phyloP scores from a whole-genome alignment of 371 early-diverging fungal species.

The Haplosporangium sp. region DNA sequence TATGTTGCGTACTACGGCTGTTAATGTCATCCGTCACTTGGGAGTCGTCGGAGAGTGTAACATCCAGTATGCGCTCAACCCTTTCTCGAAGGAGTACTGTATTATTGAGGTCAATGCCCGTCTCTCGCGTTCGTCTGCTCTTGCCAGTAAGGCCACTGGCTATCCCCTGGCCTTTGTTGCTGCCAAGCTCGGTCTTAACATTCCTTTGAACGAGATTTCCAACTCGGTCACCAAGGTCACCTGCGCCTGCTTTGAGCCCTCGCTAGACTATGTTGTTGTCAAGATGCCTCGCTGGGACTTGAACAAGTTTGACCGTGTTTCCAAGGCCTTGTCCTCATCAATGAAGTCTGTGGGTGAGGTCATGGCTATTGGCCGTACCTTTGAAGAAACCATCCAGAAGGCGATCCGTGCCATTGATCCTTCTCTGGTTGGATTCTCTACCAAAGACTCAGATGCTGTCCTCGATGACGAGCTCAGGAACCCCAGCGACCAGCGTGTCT shows the following conservation, averaged over 20 bases:
- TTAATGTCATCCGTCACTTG: slow-evolving; percentile 93
- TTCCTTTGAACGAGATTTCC: slow-evolving; percentile 83
- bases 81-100: slow-evolving; percentile 84
- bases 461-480: slow-evolving; percentile 77
- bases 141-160: slow-evolving; percentile 96
- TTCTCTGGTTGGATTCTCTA: slow-evolving; percentile 74
- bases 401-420: slow-evolving; percentile 83
- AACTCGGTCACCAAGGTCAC: slow-evolving; percentile 93
- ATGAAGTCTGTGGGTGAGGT: slow-evolving; percentile 98
- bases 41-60: slow-evolving; percentile 99
- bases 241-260: slow-evolving; percentile 96
- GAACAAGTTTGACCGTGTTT: slow-evolving; percentile 89
- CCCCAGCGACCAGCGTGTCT: slow-evolving; percentile 92
- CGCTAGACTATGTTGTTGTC: slow-evolving; percentile 91
- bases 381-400: slow-evolving; percentile 95
- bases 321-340: slow-evolving; percentile 79
- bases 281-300: slow-evolving; percentile 98
- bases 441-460: slow-evolving; percentile 67
- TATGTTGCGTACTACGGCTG: slow-evolving; percentile 93
- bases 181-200: slow-evolving; percentile 91
- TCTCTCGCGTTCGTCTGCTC: slow-evolving; percentile 81
- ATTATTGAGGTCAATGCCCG: slow-evolving; percentile 98
- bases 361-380: slow-evolving; percentile 96
- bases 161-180: slow-evolving; percentile 97
- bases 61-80: slow-evolving; percentile 95